Conservation (phyloP, 495 filamentous ascomycete genomes). For the Xylaria palmicola region DNA sequence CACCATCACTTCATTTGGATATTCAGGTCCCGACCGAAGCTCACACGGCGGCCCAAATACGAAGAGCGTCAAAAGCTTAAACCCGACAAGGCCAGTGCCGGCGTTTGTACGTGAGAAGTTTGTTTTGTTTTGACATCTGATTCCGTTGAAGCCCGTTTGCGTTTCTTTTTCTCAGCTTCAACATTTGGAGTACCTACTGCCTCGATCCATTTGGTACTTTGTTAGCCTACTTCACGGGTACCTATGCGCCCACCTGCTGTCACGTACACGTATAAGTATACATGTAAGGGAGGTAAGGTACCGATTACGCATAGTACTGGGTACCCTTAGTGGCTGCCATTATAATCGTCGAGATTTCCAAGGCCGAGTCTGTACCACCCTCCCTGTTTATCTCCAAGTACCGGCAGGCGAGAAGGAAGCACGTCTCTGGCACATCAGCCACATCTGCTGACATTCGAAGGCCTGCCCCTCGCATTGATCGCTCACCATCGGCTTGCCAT, state of each 20-base stretch:
- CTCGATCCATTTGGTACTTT: too few relatives aligned
- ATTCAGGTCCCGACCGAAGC: neutral
- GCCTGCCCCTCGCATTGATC: conserved; percentile 14
- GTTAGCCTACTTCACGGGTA: too few relatives aligned
- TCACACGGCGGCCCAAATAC: conserved; percentile 1
- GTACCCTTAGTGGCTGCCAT: too few relatives aligned
- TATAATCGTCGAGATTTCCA: too few relatives aligned
- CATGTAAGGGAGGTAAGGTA: too few relatives aligned
- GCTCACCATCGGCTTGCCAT: conserved; percentile 14
- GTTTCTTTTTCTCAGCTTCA: neutral
- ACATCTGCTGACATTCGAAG: neutral
- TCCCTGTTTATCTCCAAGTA: too few relatives aligned
- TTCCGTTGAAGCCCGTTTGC: neutral
- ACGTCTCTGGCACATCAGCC: conserved; percentile 1
- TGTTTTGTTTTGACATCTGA: neutral
- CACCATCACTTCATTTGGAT: neutral
- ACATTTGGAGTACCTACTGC: too few relatives aligned
- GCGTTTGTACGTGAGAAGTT: conserved; percentile 5
- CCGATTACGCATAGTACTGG: too few relatives aligned
- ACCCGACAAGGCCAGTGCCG: neutral
- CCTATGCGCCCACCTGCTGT: too few relatives aligned
- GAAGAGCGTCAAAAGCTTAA: neutral
- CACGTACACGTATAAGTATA: too few relatives aligned
- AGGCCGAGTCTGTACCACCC: too few relatives aligned
- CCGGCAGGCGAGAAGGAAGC: too few relatives aligned